Evolutionary conservation across 306 rosid species (phyloP).

Genomic region (Psophocarpus tetragonolobus): DNA sequence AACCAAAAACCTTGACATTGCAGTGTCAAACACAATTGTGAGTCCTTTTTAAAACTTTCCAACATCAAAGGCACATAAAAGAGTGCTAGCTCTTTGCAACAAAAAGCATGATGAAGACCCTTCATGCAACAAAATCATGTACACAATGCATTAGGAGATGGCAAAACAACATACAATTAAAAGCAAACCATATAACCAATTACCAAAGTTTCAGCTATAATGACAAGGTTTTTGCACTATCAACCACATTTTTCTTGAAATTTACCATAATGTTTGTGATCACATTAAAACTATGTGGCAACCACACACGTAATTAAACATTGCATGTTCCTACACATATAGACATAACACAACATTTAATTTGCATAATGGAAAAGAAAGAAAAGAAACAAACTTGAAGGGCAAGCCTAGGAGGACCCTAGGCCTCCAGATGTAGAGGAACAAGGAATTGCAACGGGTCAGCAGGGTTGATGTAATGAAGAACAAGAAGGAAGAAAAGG

Average conservation of each 20-base stretch:
- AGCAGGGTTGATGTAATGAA: not conserved
- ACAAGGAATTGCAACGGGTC: not conserved
- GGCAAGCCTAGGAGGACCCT: slow-evolving; percentile 15
- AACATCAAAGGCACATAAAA: not conserved
- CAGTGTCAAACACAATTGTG: not conserved
- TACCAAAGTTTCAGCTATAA: not conserved
- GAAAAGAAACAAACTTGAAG: not conserved
- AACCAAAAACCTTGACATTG: not conserved
- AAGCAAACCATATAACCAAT: not conserved
- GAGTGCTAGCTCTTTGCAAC: not conserved
- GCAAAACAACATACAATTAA: not conserved
- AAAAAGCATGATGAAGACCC: not conserved
- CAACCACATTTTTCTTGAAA: not conserved
- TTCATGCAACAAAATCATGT: not conserved
- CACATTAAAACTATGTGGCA: not conserved
- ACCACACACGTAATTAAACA: too few relatives aligned
- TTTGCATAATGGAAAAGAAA: not conserved
- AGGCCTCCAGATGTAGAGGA: not conserved
- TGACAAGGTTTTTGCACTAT: not conserved
- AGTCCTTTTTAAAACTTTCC: not conserved
- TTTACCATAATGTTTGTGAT: not conserved
- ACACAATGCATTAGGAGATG: not conserved
- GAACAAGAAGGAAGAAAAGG: not conserved
- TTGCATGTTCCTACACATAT: not conserved
- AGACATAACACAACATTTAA: not conserved